These are phyloP conservation scores for Suillus variegatus DNA, from an alignment of 768 basidiomycete genomes.

Conservation along the genomic window DNA sequence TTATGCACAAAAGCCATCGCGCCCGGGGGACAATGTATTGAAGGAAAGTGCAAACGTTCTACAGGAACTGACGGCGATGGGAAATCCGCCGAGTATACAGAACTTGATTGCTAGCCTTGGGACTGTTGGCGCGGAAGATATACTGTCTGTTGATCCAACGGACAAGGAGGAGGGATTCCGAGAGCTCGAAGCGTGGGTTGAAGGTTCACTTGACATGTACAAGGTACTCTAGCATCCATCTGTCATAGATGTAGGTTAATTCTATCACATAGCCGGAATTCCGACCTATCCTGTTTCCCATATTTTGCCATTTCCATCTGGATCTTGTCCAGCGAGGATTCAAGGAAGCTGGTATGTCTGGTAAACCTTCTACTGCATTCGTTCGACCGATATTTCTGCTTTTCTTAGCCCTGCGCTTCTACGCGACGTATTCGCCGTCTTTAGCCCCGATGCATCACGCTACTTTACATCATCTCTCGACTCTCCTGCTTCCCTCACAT, in stretches of 20 bases:
- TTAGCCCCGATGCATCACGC: constrained; percentile 65
- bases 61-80: constrained; percentile 67
- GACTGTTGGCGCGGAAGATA: constrained; percentile 80
- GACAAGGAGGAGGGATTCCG: constrained; percentile 86
- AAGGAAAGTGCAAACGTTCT: constrained; percentile 67
- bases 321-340: constrained; percentile 91
- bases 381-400: constrained; percentile 10
- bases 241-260: neutral
- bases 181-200: constrained; percentile 87
- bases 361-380: constrained; percentile 5
- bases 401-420: constrained; percentile 70
- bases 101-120: constrained; percentile 76
- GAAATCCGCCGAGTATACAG: constrained; percentile 72
- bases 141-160: constrained; percentile 77
- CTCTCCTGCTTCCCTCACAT: constrained; percentile 80
- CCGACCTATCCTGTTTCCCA: constrained; percentile 89
- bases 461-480: constrained; percentile 76
- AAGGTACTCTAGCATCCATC: constrained; percentile 48
- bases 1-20: constrained; percentile 66
- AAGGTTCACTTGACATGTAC: constrained; percentile 91
- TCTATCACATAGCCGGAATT: constrained; percentile 78
- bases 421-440: constrained; percentile 65
- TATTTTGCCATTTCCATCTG: constrained; percentile 96
- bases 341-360: constrained; percentile 77
- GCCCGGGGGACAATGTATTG: constrained; percentile 68